Base-by-base conservation (phyloP, 2,329 filamentous ascomycete species). In the Macrophomina pseudophaseolina region DNA sequence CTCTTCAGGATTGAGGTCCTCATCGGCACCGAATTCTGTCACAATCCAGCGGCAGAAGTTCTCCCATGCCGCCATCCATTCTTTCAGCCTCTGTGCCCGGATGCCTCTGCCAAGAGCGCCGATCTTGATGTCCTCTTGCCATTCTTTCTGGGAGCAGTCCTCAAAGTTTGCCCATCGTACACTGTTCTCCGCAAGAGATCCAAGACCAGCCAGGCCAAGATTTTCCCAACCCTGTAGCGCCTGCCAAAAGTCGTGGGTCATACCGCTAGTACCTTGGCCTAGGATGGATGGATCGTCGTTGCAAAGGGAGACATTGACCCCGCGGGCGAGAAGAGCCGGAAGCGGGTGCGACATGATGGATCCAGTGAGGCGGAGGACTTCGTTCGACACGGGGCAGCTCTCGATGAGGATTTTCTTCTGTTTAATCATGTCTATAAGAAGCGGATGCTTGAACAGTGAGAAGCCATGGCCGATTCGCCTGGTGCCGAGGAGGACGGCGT, bases 221-320 rank as follows among this genome's bases (percentile, higher is more conserved):
- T 96, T 97, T 67, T 97, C 90, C 87, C 94, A 95, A 0, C 92
- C 94, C 78, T 97, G 93, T 23, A 97, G 81, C 1, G 91, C 91
- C 78, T 97, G 93, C 92, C 93, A 97, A 79, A 97, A 97, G 79
- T 97, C 93, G 78, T 97, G 92, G 1, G 91, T 94, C 85, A 95
- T 89, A 44, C 92, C 93, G 32, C 89, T 90, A 6, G 86, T 87
- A 66, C 91, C 91, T 73, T 97, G 92, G 8, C 94, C 94, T 5
- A 97, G 84, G 73, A 97, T 92, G 0, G 91, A 92, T 1, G 93
- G 94, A 75, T 97, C 93, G 75, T 97, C 94, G 74, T 97, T 97
- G 81, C 90, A 93, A 9, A 99, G 86, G 11, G 90, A 88, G 73
- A 93, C 94, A 5, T 91, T 79, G 1, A 98, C 92, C 32, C 94